Evolutionary conservation across 2,329 filamentous ascomycete genomes (phyloP), one percentile per base, ranked within the genome.

Genomic region (Podosphaera fusca): DNA sequence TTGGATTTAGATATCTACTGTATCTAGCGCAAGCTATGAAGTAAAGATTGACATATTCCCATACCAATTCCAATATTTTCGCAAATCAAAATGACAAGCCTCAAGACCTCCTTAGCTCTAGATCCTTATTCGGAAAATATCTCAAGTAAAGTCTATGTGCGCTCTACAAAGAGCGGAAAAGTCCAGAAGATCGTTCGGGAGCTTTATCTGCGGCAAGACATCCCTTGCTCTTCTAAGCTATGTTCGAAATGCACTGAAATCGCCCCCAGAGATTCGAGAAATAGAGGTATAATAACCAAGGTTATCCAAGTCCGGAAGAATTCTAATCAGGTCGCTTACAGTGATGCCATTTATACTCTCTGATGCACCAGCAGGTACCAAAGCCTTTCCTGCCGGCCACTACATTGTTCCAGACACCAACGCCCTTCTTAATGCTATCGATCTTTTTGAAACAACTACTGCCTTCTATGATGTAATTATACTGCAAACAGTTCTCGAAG

Each of bases 111-210:
- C 7, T 67, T 74, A 51, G 74, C 73, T 33, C 69, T 71, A 33
- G 77, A 79, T 57, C 71, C 76, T 9, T 68, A 74, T 59, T 76
- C 81, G 35, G 75, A 82, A 52, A 94, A 85, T 67, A 84, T 96
- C 62, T 90, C 88, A 36, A 95, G 85, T 78, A 98, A 96, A 73
- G 81, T 94, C 65, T 98, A 94, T 68, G 86, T 98, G 61, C 80
- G 92, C 59, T 95, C 92, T 33, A 94, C 90, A 53, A 89, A 87
- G 71, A 92, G 82, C 70, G 92, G 92, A 70, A 95, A 95, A 73
- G 90, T 96, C 59, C 92, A 96, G 70, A 98, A 98, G 76, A 94
- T 98, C 67, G 92, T 98, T 63, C 82, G 89, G 66, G 92, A 98
- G 74, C 78, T 96, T 61, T 98, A 98, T 71, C 76, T 98, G 60